Conservation (phyloP, 148 eudicot genomes). For the Rhododendron henanense region DNA sequence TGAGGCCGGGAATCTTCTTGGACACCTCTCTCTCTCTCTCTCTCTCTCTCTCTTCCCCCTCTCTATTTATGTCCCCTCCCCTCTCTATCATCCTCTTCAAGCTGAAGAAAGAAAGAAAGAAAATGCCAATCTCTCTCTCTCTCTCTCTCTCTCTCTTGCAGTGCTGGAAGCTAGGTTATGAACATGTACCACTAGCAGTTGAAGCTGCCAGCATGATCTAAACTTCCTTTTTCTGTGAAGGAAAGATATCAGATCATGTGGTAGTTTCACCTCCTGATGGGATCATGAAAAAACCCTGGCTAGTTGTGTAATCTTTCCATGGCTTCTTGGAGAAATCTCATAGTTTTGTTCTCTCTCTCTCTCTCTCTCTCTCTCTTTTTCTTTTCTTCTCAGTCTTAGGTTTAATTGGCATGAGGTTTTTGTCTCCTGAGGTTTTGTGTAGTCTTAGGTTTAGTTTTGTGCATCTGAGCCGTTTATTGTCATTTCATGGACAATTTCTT, state of each 20-base stretch:
- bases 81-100: background rate
- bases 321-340: background rate
- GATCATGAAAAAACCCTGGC: constrained; percentile 22
- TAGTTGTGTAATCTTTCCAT: background rate
- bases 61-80: constrained; percentile 2
- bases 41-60: background rate
- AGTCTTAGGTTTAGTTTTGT: no score
- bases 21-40: background rate
- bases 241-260: constrained; percentile 70
- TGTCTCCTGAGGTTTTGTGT: no score
- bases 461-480: no score
- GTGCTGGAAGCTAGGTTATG: background rate
- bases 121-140: background rate
- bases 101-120: background rate
- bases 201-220: constrained; percentile 99
- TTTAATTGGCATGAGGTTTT: background rate
- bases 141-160: background rate
- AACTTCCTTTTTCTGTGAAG: constrained; percentile 23
- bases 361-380: no score
- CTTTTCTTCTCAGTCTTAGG: background rate
- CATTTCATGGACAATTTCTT: no score
- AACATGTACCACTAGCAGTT: constrained; percentile 47
- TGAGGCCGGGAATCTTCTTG: background rate
- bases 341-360: background rate
- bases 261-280: constrained; percentile 65